A percentile compares a stretch with the other conserved stretches of the same genome.
Evolutionary conservation across 129 eudicot species (phyloP).

Genomic region (Smallanthus sonchifolius): DNA sequence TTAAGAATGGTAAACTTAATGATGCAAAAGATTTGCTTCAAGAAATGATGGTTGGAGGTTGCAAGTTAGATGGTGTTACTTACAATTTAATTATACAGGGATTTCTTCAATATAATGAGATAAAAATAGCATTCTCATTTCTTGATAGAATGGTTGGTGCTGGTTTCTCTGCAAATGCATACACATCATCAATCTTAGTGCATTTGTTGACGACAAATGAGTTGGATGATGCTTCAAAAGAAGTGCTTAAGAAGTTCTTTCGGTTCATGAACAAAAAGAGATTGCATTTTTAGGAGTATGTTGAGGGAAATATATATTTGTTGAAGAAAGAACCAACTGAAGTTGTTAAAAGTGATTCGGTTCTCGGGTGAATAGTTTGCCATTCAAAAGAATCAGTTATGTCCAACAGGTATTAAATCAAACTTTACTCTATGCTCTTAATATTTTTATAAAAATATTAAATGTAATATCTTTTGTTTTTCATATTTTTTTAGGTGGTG

Average conservation of each 20-base stretch:
- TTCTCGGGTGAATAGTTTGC: neutral
- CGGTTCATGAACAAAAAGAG: neutral
- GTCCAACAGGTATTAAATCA: neutral
- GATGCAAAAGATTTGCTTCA: constrained; percentile 21
- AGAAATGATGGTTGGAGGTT: constrained; percentile 23
- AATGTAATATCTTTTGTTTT: neutral
- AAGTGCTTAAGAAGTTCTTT: constrained; percentile 12
- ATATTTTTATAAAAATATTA: neutral
- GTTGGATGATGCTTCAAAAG: constrained; percentile 12
- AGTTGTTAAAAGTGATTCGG: neutral
- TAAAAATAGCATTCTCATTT: constrained; percentile 4
- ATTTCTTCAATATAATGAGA: constrained; percentile 20
- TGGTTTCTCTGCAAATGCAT: constrained; percentile 23
- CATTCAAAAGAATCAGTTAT: neutral
- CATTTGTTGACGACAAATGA: neutral
- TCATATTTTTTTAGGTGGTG: neutral
- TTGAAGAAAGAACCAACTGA: neutral
- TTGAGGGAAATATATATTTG: neutral
- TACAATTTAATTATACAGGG: constrained; percentile 31
- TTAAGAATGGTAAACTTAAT: constrained; percentile 8
- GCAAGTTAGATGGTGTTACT: constrained; percentile 20
- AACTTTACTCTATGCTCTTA: neutral
- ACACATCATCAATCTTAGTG: constrained; percentile 6
- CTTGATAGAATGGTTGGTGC: constrained; percentile 24
- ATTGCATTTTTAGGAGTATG: neutral